These are phyloP conservation scores for Clarireedia homoeocarpa DNA, from an alignment of 2,329 filamentous ascomycete species.

Conservation along the genomic window DNA sequence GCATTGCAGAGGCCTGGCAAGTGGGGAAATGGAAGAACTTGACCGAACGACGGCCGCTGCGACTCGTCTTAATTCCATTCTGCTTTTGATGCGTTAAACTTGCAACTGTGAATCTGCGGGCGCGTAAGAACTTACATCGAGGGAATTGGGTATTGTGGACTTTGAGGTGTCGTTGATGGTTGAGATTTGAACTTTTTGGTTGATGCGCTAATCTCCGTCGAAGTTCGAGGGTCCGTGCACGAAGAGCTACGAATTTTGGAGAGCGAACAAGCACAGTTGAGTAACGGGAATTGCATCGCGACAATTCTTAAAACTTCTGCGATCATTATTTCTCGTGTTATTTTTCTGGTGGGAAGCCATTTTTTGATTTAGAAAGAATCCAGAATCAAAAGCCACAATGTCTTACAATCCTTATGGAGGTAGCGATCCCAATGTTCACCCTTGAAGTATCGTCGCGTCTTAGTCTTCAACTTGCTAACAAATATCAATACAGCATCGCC, in stretches of 20 bases:
- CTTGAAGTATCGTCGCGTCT: not conserved
- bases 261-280: not conserved
- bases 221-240: constrained; percentile 5
- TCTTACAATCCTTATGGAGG: constrained; percentile 31
- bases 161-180: constrained; percentile 16
- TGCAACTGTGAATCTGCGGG: constrained; percentile 3
- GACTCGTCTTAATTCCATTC: constrained; percentile 30
- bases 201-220: constrained; percentile 6
- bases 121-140: constrained; percentile 16
- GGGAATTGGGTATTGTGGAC: constrained; percentile 5
- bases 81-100: constrained; percentile 12
- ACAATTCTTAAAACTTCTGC: not conserved
- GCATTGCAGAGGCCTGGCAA: not conserved
- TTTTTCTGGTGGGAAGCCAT: no score
- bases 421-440: constrained; percentile 4
- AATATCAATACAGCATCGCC: constrained; percentile 23
- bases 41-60: not conserved
- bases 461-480: not conserved
- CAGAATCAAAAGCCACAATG: constrained; percentile 16
- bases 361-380: no score
- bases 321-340: not conserved
- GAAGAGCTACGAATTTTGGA: not conserved
- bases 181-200: constrained; percentile 1
- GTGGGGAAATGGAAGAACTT: not conserved
- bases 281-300: not conserved